Evolutionary conservation across 371 early-diverging fungal species (phyloP).

Genomic region (Mortierella sp.): DNA sequence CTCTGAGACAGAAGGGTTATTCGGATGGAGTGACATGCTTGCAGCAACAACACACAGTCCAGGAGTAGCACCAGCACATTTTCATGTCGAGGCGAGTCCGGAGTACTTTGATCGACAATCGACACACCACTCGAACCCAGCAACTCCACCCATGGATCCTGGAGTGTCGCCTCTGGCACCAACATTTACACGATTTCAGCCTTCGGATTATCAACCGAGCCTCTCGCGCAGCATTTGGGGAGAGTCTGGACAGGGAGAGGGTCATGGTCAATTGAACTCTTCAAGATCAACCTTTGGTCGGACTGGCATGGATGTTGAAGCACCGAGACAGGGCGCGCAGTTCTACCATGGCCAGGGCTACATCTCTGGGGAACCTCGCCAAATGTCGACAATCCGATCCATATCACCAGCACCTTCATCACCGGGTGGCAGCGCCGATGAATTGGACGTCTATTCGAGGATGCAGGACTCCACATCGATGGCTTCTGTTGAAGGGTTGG

Average conservation of each 20-base stretch:
- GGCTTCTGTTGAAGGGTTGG: not conserved
- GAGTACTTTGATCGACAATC: constrained; percentile 17
- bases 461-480: not conserved
- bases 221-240: not conserved
- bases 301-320: constrained; percentile 17
- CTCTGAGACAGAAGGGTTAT: constrained; percentile 5
- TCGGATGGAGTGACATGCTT: constrained; percentile 19
- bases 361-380: not conserved
- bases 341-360: not conserved
- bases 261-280: not conserved
- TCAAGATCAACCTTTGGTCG: not conserved
- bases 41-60: constrained; percentile 12
- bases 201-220: not conserved
- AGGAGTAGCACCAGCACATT: not conserved
- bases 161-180: not conserved
- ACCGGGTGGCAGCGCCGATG: constrained; percentile 19
- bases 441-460: not conserved
- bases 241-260: not conserved
- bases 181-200: not conserved
- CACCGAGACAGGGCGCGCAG: not conserved
- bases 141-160: constrained; percentile 35
- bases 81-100: not conserved
- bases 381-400: constrained; percentile 17
- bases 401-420: constrained; percentile 40
- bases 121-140: constrained; percentile 18